phyloP scores from a whole-genome alignment of 2,329 filamentous ascomycete genomes.

The Aspergillus bombycis region DNA sequence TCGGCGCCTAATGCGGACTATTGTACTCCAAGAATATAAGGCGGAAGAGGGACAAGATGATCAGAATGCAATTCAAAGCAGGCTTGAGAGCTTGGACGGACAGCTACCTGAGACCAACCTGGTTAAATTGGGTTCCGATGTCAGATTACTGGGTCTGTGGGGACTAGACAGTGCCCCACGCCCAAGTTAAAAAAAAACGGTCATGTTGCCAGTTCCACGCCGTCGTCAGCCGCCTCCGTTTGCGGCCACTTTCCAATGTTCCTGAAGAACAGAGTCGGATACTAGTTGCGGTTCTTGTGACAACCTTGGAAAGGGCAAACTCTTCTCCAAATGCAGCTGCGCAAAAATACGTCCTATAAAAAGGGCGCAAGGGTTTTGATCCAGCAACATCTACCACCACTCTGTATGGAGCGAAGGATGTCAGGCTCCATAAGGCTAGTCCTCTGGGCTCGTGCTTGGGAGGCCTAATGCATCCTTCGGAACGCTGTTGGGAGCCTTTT shows the following conservation, averaged over 20 bases:
- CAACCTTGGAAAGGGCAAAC: background rate
- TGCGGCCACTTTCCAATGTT: background rate
- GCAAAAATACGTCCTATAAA: background rate
- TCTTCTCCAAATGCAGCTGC: background rate
- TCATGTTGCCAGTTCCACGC: background rate
- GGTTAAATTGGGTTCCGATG: background rate
- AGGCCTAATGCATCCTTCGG: background rate
- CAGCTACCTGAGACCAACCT: slow-evolving; percentile 34
- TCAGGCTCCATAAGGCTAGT: background rate
- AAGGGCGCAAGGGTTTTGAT: background rate
- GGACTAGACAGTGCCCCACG: background rate
- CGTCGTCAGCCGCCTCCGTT: background rate
- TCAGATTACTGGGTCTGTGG: background rate
- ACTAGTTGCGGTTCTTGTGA: background rate
- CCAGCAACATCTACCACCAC: background rate
- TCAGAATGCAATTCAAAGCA: slow-evolving; percentile 31
- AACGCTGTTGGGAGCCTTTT: background rate
- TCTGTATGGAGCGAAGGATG: background rate
- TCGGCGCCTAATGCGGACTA: slow-evolving; percentile 40
- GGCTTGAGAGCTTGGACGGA: slow-evolving; percentile 36
- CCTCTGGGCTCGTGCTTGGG: background rate
- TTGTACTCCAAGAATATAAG: slow-evolving; percentile 40
- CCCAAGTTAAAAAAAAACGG: background rate
- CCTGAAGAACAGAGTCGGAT: background rate
- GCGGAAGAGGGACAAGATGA: slow-evolving; percentile 39